These are phyloP conservation scores for Coniochaeta sp. DNA, from an alignment of 2,329 filamentous ascomycete genomes.

Conservation along the genomic window DNA sequence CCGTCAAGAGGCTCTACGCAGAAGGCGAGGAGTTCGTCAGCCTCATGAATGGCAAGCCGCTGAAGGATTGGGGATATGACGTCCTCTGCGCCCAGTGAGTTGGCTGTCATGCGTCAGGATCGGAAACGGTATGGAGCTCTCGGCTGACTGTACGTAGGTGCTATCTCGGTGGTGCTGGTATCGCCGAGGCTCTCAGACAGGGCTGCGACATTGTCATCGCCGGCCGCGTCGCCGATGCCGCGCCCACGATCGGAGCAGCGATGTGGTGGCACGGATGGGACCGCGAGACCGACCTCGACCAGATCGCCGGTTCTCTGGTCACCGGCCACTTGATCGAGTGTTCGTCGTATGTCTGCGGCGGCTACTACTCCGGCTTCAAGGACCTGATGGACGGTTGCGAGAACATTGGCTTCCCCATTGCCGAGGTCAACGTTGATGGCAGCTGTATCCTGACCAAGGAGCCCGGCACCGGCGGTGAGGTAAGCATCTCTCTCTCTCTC, in stretches of 20 bases:
- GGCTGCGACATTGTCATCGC: constrained; percentile 30
- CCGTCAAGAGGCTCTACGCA: constrained; percentile 8
- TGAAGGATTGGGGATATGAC: constrained; percentile 10
- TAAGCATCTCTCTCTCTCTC: constrained; percentile 3
- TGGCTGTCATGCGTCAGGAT: background rate
- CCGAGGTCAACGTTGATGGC: constrained; percentile 38
- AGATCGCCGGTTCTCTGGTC: constrained; percentile 33
- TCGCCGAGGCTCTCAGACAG: constrained; percentile 22
- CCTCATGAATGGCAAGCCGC: constrained; percentile 9
- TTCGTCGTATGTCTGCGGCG: constrained; percentile 35
- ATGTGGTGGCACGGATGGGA: constrained; percentile 41
- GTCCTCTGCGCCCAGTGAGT: constrained; percentile 8
- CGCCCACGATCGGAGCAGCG: constrained; percentile 37
- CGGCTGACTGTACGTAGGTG: constrained; percentile 12
- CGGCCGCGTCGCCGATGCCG: constrained; percentile 29
- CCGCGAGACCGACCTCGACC: constrained; percentile 30
- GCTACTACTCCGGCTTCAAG: constrained; percentile 38
- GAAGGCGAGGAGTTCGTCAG: constrained; percentile 9
- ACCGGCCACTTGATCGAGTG: constrained; percentile 37
- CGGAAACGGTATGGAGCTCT: background rate
- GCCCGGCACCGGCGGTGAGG: constrained; percentile 13
- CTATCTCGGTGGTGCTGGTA: constrained; percentile 36
- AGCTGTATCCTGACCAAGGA: constrained; percentile 19
- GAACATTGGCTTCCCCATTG: constrained; percentile 40
- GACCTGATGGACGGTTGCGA: constrained; percentile 31